Evolutionary conservation across 768 basidiomycete species (phyloP), one percentile per base, ranked within the genome.

Genomic region (Pholiota conissans): DNA sequence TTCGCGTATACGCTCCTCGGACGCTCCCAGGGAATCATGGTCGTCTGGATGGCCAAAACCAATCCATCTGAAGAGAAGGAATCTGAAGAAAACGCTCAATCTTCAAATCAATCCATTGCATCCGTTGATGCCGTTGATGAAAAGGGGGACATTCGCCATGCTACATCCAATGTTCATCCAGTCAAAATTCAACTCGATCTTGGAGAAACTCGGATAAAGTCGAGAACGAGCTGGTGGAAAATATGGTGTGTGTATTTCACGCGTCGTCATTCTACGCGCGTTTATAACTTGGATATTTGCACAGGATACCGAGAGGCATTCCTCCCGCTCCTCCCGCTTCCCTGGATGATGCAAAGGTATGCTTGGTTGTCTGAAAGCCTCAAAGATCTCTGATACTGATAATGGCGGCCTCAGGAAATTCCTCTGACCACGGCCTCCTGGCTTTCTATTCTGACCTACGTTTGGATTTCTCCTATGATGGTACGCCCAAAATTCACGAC

Each of bases 381-480:
- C 27, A 30, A 10, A 4, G 10, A 27, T 28, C 20, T 42, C 24
- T 48, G 30, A 16, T 16, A 22, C 29, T 24, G 20, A 57, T 20
- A 14, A n/a, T n/a, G n/a, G n/a, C n/a, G n/a, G n/a, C n/a, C 45
- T 9, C 55, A 83, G 73, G 65, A 82, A 40, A 86, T 84, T 30
- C 90, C 91, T 0, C 68, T 89, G 14, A 81, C 77, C 0, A 70
- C 72, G 14, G 86, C 86, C 3, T 87, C 81, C 28, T 65, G 85
- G 20, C 65, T 90, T 46, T 83, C 84, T 14, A 71, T 81, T 29
- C 70, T 91, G 37, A 85, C 86, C 0, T 91, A 84, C 65, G 66
- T 77, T 34, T 91, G 88, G 85, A 82, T 91, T 30, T 80, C 79
- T 2, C 82, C 81, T 0, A 71, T 85, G 18, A 84, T 84, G 82